These are phyloP conservation scores for Picochlorum sp. DNA, from an alignment of 139 green algal species.

Conservation along the genomic window DNA sequence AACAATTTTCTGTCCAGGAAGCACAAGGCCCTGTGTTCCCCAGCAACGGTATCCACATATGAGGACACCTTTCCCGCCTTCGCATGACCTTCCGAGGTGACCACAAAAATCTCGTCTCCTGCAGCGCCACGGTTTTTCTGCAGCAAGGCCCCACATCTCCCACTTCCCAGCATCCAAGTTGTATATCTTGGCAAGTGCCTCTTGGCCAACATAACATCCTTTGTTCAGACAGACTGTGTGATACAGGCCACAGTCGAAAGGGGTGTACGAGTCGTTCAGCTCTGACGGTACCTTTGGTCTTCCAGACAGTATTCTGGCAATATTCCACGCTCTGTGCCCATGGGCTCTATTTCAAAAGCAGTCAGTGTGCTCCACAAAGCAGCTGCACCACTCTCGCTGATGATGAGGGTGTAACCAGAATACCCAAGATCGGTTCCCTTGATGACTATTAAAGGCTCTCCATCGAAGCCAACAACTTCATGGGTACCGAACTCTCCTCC, in stretches of 20 bases:
- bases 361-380: slow-evolving; percentile 53
- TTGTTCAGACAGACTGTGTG: slow-evolving; percentile 60
- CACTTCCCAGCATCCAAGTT: slow-evolving; percentile 33
- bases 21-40: slow-evolving; percentile 39
- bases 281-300: slow-evolving; percentile 48
- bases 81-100: neutral
- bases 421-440: slow-evolving; percentile 22
- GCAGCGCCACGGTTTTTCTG: slow-evolving; percentile 23
- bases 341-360: slow-evolving; percentile 52
- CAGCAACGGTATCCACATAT: slow-evolving; percentile 18
- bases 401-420: slow-evolving; percentile 64
- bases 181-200: slow-evolving; percentile 59
- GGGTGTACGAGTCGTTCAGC: slow-evolving; percentile 52
- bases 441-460: slow-evolving; percentile 45
- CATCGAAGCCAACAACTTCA: slow-evolving; percentile 46
- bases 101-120: slow-evolving; percentile 28
- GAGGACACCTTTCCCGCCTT: slow-evolving; percentile 34
- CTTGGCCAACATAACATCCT: slow-evolving; percentile 57
- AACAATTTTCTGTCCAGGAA: slow-evolving; percentile 42
- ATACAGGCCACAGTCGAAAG: slow-evolving; percentile 69
- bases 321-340: slow-evolving; percentile 67
- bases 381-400: slow-evolving; percentile 46
- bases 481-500: slow-evolving; percentile 29
- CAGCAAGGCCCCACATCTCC: slow-evolving; percentile 56
- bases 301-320: slow-evolving; percentile 48